phyloP scores from a whole-genome alignment of 2,329 filamentous ascomycete species.

The Aspergillus eucalypticola region DNA sequence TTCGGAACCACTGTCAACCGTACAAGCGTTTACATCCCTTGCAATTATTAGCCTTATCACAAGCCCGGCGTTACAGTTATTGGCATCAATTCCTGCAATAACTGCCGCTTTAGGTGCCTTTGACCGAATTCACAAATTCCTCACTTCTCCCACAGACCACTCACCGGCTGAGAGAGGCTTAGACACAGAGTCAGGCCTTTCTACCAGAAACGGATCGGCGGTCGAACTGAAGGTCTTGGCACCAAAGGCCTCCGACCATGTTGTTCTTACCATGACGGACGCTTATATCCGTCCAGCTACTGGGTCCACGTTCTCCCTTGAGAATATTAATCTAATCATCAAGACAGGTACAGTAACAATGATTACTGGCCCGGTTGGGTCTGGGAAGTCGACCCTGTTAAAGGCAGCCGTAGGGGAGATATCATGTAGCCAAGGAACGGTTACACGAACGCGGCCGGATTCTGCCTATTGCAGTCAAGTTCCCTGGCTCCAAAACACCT shows the following conservation, averaged over 20 bases:
- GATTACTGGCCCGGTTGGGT: background rate
- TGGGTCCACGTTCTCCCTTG: background rate
- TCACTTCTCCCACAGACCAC: background rate
- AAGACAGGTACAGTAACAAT: background rate
- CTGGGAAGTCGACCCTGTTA: background rate
- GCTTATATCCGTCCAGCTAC: background rate
- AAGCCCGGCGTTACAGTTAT: background rate
- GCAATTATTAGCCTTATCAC: slow-evolving; percentile 5
- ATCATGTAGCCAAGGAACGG: background rate
- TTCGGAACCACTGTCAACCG: slow-evolving; percentile 4
- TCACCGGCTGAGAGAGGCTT: background rate
- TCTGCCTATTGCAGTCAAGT: slow-evolving; percentile 52
- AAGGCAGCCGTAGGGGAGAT: slow-evolving; percentile 1
- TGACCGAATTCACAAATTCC: slow-evolving; percentile 2
- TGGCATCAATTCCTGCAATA: background rate
- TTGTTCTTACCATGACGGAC: background rate
- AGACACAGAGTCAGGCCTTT: background rate
- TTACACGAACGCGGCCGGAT: background rate
- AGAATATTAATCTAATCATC: background rate
- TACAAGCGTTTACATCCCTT: slow-evolving; percentile 10
- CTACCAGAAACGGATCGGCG: background rate
- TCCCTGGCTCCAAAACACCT: slow-evolving; percentile 79
- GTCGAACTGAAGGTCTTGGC: background rate
- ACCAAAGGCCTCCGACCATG: background rate
- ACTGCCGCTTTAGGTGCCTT: slow-evolving; percentile 3